Percentiles rank a stretch among this genome's conserved stretches.
phyloP scores from a whole-genome alignment of 2,329 filamentous ascomycete genomes.

The Triangularia setosa region DNA sequence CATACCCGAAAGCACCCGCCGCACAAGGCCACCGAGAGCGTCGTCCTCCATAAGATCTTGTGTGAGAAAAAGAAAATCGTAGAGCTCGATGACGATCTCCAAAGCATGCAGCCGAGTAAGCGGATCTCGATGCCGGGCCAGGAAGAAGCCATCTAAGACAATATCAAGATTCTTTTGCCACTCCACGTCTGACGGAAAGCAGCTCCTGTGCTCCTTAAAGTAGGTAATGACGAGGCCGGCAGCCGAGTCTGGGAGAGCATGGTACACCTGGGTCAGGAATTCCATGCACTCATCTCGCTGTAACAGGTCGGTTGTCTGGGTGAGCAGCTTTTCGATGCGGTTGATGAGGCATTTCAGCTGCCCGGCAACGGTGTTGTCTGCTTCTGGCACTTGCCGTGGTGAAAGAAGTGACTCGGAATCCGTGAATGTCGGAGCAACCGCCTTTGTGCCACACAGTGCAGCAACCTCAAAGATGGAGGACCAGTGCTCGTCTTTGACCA shows the following conservation, averaged over 20 bases:
- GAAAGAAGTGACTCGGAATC: constrained; percentile 25
- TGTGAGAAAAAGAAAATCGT: constrained; percentile 55
- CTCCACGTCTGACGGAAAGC: constrained; percentile 64
- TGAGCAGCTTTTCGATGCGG: constrained; percentile 48
- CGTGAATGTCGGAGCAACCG: constrained; percentile 17
- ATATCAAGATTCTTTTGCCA: constrained; percentile 63
- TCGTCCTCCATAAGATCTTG: constrained; percentile 56
- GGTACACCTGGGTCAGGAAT: constrained; percentile 61
- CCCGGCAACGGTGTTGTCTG: constrained; percentile 38
- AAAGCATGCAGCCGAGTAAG: constrained; percentile 61
- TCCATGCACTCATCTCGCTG: constrained; percentile 64
- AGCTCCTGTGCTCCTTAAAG: constrained; percentile 64
- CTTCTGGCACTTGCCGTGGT: constrained; percentile 32
- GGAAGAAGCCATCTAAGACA: constrained; percentile 61
- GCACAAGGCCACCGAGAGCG: constrained; percentile 55
- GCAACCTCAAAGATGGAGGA: constrained; percentile 57
- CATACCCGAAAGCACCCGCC: constrained; percentile 58
- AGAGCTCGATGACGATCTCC: constrained; percentile 55
- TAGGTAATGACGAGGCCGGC: constrained; percentile 63
- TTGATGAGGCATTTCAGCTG: constrained; percentile 45
- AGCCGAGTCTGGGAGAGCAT: constrained; percentile 60
- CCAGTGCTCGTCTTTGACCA: constrained; percentile 65
- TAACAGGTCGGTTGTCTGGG: constrained; percentile 50
- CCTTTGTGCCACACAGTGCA: constrained; percentile 47
- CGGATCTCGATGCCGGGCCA: constrained; percentile 56